Conservation (phyloP, 2,329 filamentous ascomycete genomes). For the Colletotrichum abscissum region DNA sequence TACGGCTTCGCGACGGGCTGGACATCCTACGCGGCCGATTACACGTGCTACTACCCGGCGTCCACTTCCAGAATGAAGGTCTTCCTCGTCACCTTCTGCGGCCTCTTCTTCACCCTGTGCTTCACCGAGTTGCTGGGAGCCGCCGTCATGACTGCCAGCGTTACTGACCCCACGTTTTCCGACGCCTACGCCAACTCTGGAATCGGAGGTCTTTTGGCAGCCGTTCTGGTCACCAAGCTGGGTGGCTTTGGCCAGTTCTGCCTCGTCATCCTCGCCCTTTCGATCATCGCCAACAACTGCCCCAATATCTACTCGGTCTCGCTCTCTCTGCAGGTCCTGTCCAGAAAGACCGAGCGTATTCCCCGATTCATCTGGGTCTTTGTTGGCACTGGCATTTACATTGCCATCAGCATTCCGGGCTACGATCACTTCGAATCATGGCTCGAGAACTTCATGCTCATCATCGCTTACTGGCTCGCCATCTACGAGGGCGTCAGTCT, state of each 20-base stretch:
- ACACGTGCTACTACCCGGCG: constrained; percentile 81
- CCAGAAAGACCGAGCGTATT: constrained; percentile 66
- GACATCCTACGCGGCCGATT: constrained; percentile 81
- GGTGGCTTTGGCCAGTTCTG: constrained; percentile 80
- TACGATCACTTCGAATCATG: constrained; percentile 73
- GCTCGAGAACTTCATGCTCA: constrained; percentile 77
- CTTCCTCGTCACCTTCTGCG: constrained; percentile 76
- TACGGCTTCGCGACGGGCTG: constrained; percentile 79
- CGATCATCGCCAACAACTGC: constrained; percentile 77
- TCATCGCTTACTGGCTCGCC: constrained; percentile 79
- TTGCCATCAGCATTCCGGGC: constrained; percentile 77
- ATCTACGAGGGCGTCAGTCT: constrained; percentile 77
- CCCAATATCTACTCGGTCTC: constrained; percentile 79
- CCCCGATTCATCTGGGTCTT: constrained; percentile 77
- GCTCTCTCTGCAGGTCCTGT: constrained; percentile 74
- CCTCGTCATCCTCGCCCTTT: constrained; percentile 72
- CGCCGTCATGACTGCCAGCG: constrained; percentile 72
- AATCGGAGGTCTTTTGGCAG: constrained; percentile 75
- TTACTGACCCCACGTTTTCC: constrained; percentile 62
- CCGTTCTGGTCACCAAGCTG: constrained; percentile 71
- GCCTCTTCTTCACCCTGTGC: constrained; percentile 76
- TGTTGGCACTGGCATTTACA: constrained; percentile 70
- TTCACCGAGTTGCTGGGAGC: constrained; percentile 81
- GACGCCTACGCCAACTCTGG: constrained; percentile 52
- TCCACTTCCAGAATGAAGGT: constrained; percentile 69